Percentiles rank a stretch among this genome's conserved stretches.
Conservation (phyloP, 352 stramenopile genomes). For the Phytophthora citrophthora region DNA sequence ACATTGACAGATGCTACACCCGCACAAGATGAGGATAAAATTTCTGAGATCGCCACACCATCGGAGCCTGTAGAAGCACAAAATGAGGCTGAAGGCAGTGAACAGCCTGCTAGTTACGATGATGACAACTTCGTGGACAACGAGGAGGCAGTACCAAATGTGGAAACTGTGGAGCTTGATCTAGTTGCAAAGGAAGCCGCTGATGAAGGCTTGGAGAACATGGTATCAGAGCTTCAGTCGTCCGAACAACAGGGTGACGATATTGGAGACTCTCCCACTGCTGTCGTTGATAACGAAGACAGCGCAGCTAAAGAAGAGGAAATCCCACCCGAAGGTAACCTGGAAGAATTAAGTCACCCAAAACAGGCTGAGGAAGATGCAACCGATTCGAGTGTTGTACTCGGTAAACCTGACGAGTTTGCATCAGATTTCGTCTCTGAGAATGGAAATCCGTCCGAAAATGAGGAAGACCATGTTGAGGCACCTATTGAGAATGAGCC, state of each 20-base stretch:
- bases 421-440: neutral
- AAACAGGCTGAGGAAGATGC: conserved; percentile 4
- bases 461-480: conserved; percentile 2
- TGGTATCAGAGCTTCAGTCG: neutral
- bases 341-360: neutral
- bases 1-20: neutral
- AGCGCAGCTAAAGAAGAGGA: neutral
- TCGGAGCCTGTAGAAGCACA: neutral
- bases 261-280: neutral
- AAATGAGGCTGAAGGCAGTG: neutral
- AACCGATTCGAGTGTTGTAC: neutral
- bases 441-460: neutral
- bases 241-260: conserved; percentile 1
- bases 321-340: neutral
- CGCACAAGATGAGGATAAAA: conserved; percentile 11
- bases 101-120: conserved; percentile 19
- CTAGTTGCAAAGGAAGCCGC: neutral
- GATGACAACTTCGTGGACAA: conserved; percentile 35
- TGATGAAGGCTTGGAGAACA: conserved; percentile 4
- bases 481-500: neutral
- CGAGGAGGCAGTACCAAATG: neutral
- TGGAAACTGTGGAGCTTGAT: neutral
- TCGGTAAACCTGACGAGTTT: conserved; percentile 2
- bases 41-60: conserved; percentile 7
- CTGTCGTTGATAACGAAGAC: neutral